Base-by-base conservation (phyloP, 2,329 filamentous ascomycete species). In the Phaeosphaeriaceae sp. region DNA sequence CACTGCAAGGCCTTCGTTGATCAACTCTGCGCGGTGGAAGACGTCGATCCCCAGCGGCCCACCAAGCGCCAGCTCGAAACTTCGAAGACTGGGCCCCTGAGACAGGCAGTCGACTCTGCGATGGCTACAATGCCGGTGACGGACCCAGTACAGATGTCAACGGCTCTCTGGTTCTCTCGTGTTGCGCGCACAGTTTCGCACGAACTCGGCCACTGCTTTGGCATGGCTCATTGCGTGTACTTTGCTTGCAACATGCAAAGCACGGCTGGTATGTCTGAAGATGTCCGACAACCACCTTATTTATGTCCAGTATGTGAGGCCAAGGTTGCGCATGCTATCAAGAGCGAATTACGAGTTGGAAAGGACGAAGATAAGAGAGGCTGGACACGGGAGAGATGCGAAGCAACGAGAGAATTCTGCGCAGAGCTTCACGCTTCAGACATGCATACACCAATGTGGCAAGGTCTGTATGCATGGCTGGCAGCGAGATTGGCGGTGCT, bases 151-250 rank as follows among this genome's bases (percentile, higher is more conserved):
- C 52, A 72, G 0, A 73, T 76, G 1, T 58, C 78, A 0, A 66
- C 73, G 0, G 80, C 75, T 0, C 68, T 89, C 1, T 91, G 88
- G 87, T 81, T 91, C 15, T 10, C 81, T 84, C 11, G 72, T 86
- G 2, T 86, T 81, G 53, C 84, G 83, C 51, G 67, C 6, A 75
- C 89, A 0, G 84, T 84, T 1, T 82, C 82, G 1, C 89, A 91
- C 68, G 89, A 92, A 67, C 74, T 91, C 0, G 86, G 88, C 0
- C 89, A 91, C 71, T 91, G 88, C 67, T 83, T 92, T 40, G 87
- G 85, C 1, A 59, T 92, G 15, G 88, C 75, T 8, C 89, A 92
- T 69, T 92, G 89, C 68, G 77, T 84, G 0, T 90, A 87, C 66
- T 89, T 87, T 64, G 86, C 88, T 0, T 91, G 88, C 64, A 80